phyloP scores from a whole-genome alignment of 352 stramenopile species.

The Globisporangium okanoganense region DNA sequence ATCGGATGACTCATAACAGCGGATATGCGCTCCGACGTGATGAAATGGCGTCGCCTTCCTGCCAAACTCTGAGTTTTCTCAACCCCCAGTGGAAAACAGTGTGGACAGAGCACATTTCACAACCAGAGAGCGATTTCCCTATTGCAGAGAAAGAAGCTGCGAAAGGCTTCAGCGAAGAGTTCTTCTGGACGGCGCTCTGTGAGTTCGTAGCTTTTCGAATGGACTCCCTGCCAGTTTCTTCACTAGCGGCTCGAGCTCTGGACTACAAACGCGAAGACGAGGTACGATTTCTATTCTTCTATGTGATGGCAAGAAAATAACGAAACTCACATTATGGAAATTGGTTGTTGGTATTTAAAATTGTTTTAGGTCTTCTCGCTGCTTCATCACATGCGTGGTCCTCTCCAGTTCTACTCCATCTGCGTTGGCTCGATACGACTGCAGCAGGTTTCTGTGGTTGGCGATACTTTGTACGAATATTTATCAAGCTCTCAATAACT shows the following conservation, averaged over 20 bases:
- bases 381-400: conserved; percentile 28
- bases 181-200: conserved; percentile 27
- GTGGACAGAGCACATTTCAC: neutral
- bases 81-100: conserved; percentile 20
- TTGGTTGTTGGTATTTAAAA: neutral
- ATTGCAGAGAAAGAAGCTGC: neutral
- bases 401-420: conserved; percentile 28
- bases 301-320: neutral
- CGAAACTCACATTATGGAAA: neutral
- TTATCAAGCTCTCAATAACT: conserved; percentile 2
- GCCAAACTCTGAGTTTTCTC: conserved; percentile 28
- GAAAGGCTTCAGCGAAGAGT: conserved; percentile 2
- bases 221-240: neutral
- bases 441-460: conserved; percentile 15
- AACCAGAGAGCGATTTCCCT: neutral
- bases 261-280: conserved; percentile 46
- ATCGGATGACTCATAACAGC: conserved; percentile 1
- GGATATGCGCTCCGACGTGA: conserved; percentile 29
- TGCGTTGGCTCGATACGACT: conserved; percentile 21
- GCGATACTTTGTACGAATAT: conserved; percentile 20
- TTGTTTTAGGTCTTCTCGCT: conserved; percentile 23
- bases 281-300: conserved; percentile 12
- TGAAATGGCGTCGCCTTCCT: conserved; percentile 24
- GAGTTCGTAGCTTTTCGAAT: conserved; percentile 25
- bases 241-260: neutral